Base-by-base conservation (phyloP, 768 basidiomycete genomes). In the Pholiota conissans region DNA sequence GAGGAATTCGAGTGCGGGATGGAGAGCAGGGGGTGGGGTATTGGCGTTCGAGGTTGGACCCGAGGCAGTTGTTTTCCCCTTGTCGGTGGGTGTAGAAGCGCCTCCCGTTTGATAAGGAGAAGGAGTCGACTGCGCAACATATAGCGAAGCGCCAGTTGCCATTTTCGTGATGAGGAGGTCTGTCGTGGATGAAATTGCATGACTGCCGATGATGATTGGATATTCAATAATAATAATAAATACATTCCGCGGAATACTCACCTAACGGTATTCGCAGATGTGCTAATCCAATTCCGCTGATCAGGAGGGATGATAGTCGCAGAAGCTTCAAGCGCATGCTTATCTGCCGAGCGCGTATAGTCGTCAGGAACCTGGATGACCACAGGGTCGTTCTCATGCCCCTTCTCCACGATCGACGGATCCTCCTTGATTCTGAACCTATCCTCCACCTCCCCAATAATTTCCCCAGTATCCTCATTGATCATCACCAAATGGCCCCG, bases 391-490 rank as follows among this genome's bases (percentile, higher is more conserved):
- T 78, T 78, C 62, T 84, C 81, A 47, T 78, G 76, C 6, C 82
- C 83, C 14, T 71, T 69, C 54, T 74, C 70, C 30, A 76, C 67
- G 40, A 91, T 74, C n/a, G 68, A 65, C 1, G 81, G 77, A 62
- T 88, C 88, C 65, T 90, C 89, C 22, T 74, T 72, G 20, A 90
- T 77, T 35, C 71, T 68, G 57, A 89, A 74, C 52, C 74, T 68
- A 47, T 84, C 76, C 56, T 87, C 87, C 8, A 91, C 75, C 65
- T 86, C 83, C 0, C 87, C 89, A 13, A 92, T 76, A 10, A 91
- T 77, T 60, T 90, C 84, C 1, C 90, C 90, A 45, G 79, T 85
- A 39, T 83, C 79, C 67, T 91, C 83, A 67, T 93, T 84, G 53
- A 92, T 79, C 59, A 90, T 79, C 35, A 91, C 83, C 28, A 91